Evolutionary conservation across 2,329 filamentous ascomycete species (phyloP).

Genomic region (Epicoccum nigrum): DNA sequence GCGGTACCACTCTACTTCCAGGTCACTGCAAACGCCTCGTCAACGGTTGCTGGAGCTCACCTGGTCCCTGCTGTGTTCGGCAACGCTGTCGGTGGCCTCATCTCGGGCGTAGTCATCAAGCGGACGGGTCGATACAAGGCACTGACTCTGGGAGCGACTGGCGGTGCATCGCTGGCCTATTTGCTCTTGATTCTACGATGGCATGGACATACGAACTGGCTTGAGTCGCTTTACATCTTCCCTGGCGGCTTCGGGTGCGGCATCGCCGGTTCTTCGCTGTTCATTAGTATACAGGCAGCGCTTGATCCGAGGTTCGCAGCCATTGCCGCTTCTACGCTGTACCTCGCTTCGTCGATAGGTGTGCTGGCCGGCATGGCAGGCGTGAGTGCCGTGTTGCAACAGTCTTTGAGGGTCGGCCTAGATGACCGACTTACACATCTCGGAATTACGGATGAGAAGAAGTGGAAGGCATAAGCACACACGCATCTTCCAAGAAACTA

Average conservation of each 20-base stretch:
- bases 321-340: conserved; percentile 31
- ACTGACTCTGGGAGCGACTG: conserved; percentile 25
- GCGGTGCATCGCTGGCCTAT: conserved; percentile 28
- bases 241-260: conserved; percentile 38
- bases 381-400: conserved; percentile 32
- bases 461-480: conserved; percentile 7
- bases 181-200: conserved; percentile 35
- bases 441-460: conserved; percentile 12
- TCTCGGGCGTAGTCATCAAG: conserved; percentile 37
- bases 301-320: conserved; percentile 27
- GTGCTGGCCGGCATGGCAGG: conserved; percentile 32
- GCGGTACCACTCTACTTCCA: conserved; percentile 74
- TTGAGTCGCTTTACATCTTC: conserved; percentile 36
- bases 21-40: conserved; percentile 63
- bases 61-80: conserved; percentile 71
- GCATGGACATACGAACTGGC: conserved; percentile 36
- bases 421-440: conserved; percentile 18
- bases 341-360: conserved; percentile 26
- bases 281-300: conserved; percentile 34
- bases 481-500: neutral
- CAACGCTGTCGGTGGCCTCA: conserved; percentile 68
- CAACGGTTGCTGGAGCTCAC: conserved; percentile 64
- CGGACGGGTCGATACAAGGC: conserved; percentile 36
- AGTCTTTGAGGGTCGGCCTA: conserved; percentile 23
- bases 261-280: conserved; percentile 32